Conservation (phyloP, 306 rosid species). For the Vachellia collinsii region DNA sequence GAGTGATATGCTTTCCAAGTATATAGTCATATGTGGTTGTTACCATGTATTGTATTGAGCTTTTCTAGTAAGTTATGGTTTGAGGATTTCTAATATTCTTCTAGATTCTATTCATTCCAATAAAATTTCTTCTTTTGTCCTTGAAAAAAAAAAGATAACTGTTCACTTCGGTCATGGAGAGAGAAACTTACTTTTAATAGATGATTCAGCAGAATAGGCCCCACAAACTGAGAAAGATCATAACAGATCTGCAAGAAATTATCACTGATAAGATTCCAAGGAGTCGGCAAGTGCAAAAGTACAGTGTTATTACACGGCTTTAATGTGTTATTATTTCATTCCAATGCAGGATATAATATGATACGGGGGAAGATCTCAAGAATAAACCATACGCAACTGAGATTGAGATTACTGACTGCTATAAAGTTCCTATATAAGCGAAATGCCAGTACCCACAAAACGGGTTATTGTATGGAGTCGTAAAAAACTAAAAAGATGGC, state of each 20-base stretch:
- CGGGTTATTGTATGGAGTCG: neutral
- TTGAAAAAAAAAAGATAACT: neutral
- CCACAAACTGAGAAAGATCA: constrained; percentile 80
- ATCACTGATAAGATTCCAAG: constrained; percentile 29
- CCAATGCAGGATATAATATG: neutral
- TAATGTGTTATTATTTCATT: neutral
- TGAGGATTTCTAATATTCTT: neutral
- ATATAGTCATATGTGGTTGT: too few relatives aligned
- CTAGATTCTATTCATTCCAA: neutral
- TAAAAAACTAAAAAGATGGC: neutral
- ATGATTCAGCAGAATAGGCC: constrained; percentile 72
- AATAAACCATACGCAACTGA: neutral
- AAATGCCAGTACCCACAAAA: neutral
- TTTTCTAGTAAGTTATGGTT: neutral
- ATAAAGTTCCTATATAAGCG: neutral
- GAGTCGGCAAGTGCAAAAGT: constrained; percentile 23
- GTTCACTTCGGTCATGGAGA: constrained; percentile 16
- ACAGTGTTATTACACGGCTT: constrained; percentile 16
- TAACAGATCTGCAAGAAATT: constrained; percentile 63
- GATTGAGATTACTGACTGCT: neutral
- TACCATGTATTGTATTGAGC: neutral
- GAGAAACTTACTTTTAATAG: constrained; percentile 64
- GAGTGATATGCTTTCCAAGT: too few relatives aligned
- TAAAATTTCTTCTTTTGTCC: neutral
- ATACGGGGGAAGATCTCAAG: neutral